Evolutionary conservation across 805 yeast species (phyloP).

Genomic region (Saccharomyces cerevisiae): DNA sequence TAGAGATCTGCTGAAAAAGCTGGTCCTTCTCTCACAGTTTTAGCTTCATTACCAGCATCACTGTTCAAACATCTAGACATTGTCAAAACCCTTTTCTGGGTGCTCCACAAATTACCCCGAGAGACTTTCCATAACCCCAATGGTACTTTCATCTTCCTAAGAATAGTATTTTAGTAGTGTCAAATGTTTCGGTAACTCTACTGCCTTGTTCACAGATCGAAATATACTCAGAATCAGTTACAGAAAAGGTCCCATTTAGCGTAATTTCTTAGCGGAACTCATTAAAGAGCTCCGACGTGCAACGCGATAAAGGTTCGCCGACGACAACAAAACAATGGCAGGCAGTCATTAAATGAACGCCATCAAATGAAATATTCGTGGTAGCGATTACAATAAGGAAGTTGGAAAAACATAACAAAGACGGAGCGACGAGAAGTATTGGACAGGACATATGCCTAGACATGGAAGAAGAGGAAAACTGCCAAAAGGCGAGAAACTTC

Average conservation of each 20-base stretch:
- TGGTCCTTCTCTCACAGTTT: not conserved
- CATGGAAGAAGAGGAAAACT: slow-evolving; percentile 24
- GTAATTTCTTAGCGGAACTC: not conserved
- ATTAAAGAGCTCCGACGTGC: not conserved
- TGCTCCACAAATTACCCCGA: not conserved
- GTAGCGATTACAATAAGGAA: not conserved
- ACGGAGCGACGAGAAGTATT: not conserved
- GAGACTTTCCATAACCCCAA: not conserved
- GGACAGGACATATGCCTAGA: slow-evolving; percentile 13
- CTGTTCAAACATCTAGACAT: not conserved
- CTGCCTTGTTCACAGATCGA: not conserved
- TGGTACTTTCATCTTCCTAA: not conserved
- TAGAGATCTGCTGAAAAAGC: slow-evolving; percentile 29
- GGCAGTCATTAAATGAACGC: not conserved
- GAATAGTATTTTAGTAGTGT: not conserved
- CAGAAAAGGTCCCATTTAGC: not conserved
- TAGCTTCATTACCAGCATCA: not conserved
- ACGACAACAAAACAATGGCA: not conserved
- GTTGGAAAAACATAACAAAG: not conserved
- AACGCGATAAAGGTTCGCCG: not conserved
- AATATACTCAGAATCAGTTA: not conserved
- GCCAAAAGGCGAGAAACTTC: slow-evolving; percentile 7
- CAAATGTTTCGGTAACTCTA: not conserved
- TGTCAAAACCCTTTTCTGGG: not conserved
- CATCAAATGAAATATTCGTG: not conserved